Percentiles rank a stretch among this genome's conserved stretches.
Conservation (phyloP, 2,329 filamentous ascomycete genomes). For the Cordyceps pruinosa region DNA sequence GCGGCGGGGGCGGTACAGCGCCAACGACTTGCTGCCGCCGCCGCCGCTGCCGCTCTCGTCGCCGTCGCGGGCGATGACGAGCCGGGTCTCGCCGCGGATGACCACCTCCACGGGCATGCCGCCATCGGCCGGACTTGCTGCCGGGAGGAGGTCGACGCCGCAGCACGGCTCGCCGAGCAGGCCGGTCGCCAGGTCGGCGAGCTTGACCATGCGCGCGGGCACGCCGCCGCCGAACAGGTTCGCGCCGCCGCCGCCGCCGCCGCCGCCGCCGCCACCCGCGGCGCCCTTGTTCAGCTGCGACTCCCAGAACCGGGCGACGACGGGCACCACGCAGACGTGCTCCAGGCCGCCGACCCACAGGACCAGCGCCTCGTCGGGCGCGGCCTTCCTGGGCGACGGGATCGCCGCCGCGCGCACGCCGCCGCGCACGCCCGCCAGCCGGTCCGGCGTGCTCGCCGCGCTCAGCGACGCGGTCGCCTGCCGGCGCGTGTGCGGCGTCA, state of each 20-base stretch:
- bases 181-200: constrained; percentile 45
- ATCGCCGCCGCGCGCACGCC: constrained; percentile 45
- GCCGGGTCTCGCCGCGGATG: constrained; percentile 47
- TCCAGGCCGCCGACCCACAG: constrained; percentile 52
- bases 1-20: constrained; percentile 30
- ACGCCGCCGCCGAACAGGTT: constrained; percentile 51
- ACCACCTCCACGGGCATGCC: constrained; percentile 47
- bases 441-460: constrained; percentile 39
- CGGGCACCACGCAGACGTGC: constrained; percentile 50
- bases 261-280: too few relatives aligned
- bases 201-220: constrained; percentile 48
- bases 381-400: constrained; percentile 34
- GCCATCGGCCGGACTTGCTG: constrained; percentile 24
- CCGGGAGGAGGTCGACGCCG: constrained; percentile 40
- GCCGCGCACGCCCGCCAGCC: constrained; percentile 44
- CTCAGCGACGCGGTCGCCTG: constrained; percentile 42
- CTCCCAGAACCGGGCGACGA: constrained; percentile 52
- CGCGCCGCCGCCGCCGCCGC: too few relatives aligned
- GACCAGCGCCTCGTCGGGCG: constrained; percentile 47
- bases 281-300: constrained; percentile 46
- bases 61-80: constrained; percentile 48
- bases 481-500: constrained; percentile 56
- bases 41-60: constrained; percentile 45
- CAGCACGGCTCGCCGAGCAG: constrained; percentile 52
- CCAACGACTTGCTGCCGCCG: constrained; percentile 36